Percentiles rank a stretch among this genome's conserved stretches.
Evolutionary conservation across 805 yeast genomes (phyloP).

Genomic region (Candida michaelii): DNA sequence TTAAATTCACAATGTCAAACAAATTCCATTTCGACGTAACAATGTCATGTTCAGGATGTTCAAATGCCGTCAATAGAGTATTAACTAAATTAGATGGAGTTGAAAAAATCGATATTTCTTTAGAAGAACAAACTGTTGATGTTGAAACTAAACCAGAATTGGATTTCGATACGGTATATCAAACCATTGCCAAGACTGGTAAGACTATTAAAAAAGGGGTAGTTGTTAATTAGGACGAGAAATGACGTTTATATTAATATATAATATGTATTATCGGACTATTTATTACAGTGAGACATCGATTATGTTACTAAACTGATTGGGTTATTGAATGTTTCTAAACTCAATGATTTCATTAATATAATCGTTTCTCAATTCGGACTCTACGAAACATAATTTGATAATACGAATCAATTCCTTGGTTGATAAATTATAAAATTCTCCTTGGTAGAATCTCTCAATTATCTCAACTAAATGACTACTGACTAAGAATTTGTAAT

Average conservation of each 20-base stretch:
- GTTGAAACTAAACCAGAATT: constrained; percentile 57
- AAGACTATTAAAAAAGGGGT: constrained; percentile 57
- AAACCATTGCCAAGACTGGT: constrained; percentile 86
- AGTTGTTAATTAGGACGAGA: constrained; percentile 13
- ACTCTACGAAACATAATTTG: constrained; percentile 45
- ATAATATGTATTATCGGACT: no score
- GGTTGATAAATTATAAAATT: constrained; percentile 48
- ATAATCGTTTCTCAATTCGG: constrained; percentile 44
- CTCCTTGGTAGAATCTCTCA: constrained; percentile 52
- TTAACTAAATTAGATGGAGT: constrained; percentile 73
- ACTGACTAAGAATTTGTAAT: constrained; percentile 32
- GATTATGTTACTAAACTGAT: no score
- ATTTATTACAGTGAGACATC: no score
- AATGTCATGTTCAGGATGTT: constrained; percentile 88
- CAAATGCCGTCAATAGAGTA: constrained; percentile 80
- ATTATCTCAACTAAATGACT: constrained; percentile 47
- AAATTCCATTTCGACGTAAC: constrained; percentile 78
- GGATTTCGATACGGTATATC: constrained; percentile 75
- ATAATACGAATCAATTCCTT: constrained; percentile 44
- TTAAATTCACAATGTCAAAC: constrained; percentile 42
- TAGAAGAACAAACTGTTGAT: constrained; percentile 79
- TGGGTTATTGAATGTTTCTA: constrained; percentile 26
- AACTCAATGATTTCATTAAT: constrained; percentile 48
- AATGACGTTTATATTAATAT: neutral
- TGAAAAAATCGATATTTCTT: constrained; percentile 65